Conservation (phyloP, 768 basidiomycete species). For the Mycena kentingensis region DNA sequence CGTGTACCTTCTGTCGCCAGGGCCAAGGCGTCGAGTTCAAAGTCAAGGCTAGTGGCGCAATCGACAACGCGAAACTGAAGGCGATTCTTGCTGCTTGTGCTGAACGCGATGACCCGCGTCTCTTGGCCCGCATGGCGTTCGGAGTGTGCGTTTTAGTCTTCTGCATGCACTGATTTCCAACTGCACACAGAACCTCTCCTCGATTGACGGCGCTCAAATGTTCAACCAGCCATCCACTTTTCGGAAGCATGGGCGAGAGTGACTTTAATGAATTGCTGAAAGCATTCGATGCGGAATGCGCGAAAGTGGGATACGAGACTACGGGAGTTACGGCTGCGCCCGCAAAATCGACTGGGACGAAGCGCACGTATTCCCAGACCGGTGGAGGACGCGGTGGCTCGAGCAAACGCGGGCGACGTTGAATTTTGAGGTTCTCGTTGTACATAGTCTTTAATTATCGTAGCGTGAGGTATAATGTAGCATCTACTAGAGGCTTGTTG, state of each 20-base stretch:
- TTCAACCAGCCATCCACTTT: conserved; percentile 42
- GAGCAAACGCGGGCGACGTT: conserved; percentile 15
- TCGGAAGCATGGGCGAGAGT: conserved; percentile 43
- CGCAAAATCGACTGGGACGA: conserved; percentile 6
- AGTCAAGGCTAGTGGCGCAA: conserved; percentile 17
- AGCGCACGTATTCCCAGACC: conserved; percentile 20
- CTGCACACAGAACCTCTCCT: conserved; percentile 36
- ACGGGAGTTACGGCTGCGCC: neutral
- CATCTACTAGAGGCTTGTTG: too few species aligned
- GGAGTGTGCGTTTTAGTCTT: conserved; percentile 33
- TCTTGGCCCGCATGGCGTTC: conserved; percentile 54
- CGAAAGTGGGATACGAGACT: conserved; percentile 35
- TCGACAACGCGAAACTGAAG: conserved; percentile 34
- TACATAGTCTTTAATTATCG: neutral
- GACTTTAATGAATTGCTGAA: conserved; percentile 43
- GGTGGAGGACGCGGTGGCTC: neutral
- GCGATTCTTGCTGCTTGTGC: conserved; percentile 44
- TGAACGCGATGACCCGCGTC: conserved; percentile 49
- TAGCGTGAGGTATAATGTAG: neutral
- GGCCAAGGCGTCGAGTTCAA: conserved; percentile 37
- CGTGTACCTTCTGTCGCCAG: conserved; percentile 46
- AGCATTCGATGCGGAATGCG: conserved; percentile 45
- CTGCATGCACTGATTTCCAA: neutral
- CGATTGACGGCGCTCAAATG: conserved; percentile 45
- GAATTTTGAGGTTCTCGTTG: neutral